Evolutionary conservation across 2,329 filamentous ascomycete species (phyloP).

Genomic region (Apiospora saccharicola): DNA sequence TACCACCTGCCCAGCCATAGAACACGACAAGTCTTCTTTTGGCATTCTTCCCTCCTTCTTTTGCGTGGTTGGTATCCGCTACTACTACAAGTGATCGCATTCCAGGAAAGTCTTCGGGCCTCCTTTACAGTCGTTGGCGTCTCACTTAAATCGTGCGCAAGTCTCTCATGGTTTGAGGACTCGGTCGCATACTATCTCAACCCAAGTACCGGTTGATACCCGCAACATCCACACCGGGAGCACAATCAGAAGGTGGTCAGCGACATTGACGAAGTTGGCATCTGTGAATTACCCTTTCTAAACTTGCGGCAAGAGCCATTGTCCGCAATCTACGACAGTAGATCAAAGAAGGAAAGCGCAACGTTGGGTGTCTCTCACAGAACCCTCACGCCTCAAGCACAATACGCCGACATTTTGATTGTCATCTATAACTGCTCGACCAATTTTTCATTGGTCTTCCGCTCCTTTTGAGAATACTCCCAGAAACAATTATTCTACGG

Average conservation of each 20-base stretch:
- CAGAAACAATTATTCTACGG: background rate
- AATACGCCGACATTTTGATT: background rate
- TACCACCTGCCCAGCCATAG: slow-evolving; percentile 25
- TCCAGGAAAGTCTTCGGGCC: slow-evolving; percentile 8
- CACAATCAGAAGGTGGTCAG: background rate
- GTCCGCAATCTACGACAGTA: background rate
- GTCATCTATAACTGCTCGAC: background rate
- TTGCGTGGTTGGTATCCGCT: slow-evolving; percentile 7
- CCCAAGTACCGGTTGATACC: background rate
- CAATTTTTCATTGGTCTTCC: slow-evolving; percentile 19
- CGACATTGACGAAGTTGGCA: background rate
- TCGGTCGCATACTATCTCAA: background rate
- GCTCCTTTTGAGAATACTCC: background rate
- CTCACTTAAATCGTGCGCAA: background rate
- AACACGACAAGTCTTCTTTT: slow-evolving; percentile 30
- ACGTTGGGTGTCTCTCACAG: background rate
- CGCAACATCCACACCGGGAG: background rate
- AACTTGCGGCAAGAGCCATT: background rate
- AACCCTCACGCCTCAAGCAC: background rate
- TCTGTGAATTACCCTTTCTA: background rate
- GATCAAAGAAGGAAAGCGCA: background rate
- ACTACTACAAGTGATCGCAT: slow-evolving; percentile 21
- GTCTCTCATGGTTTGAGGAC: background rate
- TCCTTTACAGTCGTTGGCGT: slow-evolving; percentile 11
- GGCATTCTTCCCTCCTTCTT: slow-evolving; percentile 28